Conservation (phyloP, 768 basidiomycete species). For the Sporobolomyces roseus region DNA sequence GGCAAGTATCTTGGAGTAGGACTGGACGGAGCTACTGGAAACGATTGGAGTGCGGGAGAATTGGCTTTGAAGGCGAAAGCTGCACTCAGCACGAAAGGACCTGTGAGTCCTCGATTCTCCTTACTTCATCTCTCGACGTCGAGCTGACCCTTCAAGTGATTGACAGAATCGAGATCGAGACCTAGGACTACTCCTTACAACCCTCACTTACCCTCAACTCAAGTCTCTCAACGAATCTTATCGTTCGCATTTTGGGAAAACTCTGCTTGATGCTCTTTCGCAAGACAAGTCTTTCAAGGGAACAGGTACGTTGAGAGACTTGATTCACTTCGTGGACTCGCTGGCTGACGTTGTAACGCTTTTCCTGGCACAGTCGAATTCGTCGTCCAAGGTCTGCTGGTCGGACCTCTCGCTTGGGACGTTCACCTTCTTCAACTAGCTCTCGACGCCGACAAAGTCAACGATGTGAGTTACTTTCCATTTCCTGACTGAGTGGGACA, state of each 20-base stretch:
- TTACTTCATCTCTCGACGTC: not conserved
- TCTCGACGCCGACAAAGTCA: conserved; percentile 14
- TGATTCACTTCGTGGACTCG: too few species aligned
- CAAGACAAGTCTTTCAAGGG: conserved; percentile 29
- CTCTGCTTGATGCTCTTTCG: conserved; percentile 19
- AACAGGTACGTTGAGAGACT: conserved; percentile 23
- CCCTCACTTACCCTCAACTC: conserved; percentile 24
- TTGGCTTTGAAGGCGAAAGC: not conserved
- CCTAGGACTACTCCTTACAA: conserved; percentile 8
- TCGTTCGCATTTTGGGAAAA: not conserved
- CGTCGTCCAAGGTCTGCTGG: conserved; percentile 18
- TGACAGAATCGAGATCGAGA: conserved; percentile 26
- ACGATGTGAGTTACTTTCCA: conserved; percentile 21
- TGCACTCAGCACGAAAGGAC: conserved; percentile 7
- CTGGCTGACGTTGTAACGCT: too few species aligned
- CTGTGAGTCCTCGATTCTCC: not conserved
- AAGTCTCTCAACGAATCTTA: conserved; percentile 27
- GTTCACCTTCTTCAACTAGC: conserved; percentile 26
- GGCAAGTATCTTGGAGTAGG: conserved; percentile 33
- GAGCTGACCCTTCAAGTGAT: too few species aligned
- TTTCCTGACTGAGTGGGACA: not conserved
- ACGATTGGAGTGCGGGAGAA: conserved; percentile 8
- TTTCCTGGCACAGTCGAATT: conserved; percentile 34
- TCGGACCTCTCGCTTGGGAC: conserved; percentile 36
- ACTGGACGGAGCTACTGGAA: conserved; percentile 25